These are phyloP conservation scores for Alternaria longipes DNA, from an alignment of 2,329 filamentous ascomycete genomes.

Conservation along the genomic window DNA sequence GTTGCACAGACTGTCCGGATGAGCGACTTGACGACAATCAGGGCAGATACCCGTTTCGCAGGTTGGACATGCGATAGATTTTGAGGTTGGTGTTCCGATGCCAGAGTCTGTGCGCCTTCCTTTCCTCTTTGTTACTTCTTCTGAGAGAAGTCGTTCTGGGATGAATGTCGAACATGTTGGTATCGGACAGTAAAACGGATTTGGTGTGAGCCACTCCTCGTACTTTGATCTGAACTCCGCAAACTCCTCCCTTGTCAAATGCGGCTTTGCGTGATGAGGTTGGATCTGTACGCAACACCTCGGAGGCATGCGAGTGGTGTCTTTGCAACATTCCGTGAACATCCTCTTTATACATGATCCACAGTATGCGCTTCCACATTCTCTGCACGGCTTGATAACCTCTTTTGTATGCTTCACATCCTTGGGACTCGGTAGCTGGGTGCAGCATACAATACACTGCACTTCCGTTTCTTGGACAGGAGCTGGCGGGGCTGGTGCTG, in stretches of 20 bases:
- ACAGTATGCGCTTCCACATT: slow-evolving; percentile 47
- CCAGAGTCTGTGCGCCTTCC: slow-evolving; percentile 40
- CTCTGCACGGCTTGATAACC: slow-evolving; percentile 42
- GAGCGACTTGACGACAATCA: slow-evolving; percentile 55
- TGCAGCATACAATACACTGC: slow-evolving; percentile 38
- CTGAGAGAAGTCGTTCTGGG: slow-evolving; percentile 35
- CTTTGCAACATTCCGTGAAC: slow-evolving; percentile 54
- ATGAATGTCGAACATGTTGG: slow-evolving; percentile 61
- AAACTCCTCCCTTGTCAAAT: slow-evolving; percentile 50
- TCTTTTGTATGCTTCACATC: slow-evolving; percentile 15
- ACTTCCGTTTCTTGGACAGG: slow-evolving; percentile 5
- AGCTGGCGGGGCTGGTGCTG: neutral
- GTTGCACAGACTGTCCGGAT: slow-evolving; percentile 50
- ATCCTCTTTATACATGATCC: slow-evolving; percentile 51
- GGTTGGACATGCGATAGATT: slow-evolving; percentile 54
- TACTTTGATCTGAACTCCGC: slow-evolving; percentile 54
- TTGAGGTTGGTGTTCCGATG: slow-evolving; percentile 32
- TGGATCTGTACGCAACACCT: slow-evolving; percentile 58
- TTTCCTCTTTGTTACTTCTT: slow-evolving; percentile 10
- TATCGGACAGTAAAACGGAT: slow-evolving; percentile 61
- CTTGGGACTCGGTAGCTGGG: slow-evolving; percentile 16
- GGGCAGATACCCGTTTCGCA: slow-evolving; percentile 57
- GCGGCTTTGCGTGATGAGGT: slow-evolving; percentile 50
- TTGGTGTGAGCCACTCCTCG: slow-evolving; percentile 58
- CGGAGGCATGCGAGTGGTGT: slow-evolving; percentile 56